Base-by-base conservation (phyloP, 257 asterid genomes). In the Phtheirospermum japonicum region DNA sequence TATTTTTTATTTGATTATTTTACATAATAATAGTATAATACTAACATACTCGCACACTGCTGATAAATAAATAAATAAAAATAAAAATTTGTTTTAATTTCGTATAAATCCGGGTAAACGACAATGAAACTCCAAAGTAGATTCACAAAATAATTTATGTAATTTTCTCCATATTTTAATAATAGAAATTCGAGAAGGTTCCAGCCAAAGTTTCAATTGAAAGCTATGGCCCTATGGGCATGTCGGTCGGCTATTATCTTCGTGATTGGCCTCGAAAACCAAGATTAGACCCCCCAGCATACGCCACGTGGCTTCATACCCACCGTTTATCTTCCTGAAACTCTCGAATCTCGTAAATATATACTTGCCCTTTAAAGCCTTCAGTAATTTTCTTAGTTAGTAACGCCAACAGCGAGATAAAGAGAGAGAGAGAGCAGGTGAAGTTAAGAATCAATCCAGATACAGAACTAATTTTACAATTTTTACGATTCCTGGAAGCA, bases 221-320 rank as follows among this genome's bases (percentile, higher is more conserved):
- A n/a, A n/a, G n/a, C n/a, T n/a, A n/a, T n/a, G n/a, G n/a, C n/a
- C n/a, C n/a, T n/a, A n/a, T n/a, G n/a, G n/a, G n/a, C n/a, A n/a
- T n/a, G n/a, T 4, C 12, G 45, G 45, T 10, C 14, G 5, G 14
- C 45, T 9, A 40, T n/a, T 40, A 40, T 40, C n/a, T 40, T 40
- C 48, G 11, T 40, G 14, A 40, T 40, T n/a, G n/a, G 16, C 13
- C 48, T 0, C 5, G 48, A 40, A 40, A 40, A 12, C 48, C 48
- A 40, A 40, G 13, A 11, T 12, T 6, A 11, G 48, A 10, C 63
- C 69, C 50, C 18, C 34, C 16, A 57, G 3, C 9, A 0, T 0
- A 5, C 6, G 62, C 66, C 73, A 73, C 81, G 73, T 76, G 82
- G 11, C 37, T 0, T 16, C 52, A 45, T 20, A 1, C 61, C 59